Evolutionary conservation across 1,284 basidiomycete genomes (phyloP), one percentile per base, ranked within the genome.

Genomic region (Cerioporus squamosus): DNA sequence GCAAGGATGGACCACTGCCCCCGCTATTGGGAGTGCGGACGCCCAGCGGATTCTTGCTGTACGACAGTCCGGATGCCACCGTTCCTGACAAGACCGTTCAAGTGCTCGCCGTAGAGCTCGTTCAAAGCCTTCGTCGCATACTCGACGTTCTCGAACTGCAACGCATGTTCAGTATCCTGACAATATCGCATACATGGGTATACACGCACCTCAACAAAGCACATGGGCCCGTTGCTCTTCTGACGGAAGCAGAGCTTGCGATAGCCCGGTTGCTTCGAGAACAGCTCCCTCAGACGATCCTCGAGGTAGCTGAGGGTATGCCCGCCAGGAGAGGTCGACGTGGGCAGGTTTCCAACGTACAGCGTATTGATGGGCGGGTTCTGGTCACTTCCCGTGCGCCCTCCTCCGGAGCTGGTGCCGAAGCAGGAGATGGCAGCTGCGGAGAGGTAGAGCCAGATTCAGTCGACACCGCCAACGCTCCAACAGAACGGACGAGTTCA

Each of bases 201-300:
- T 10, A 18, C 22, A 74, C 78, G 51, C 73, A 93, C 91, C 85
- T 95, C 94, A 48, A 95, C 93, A 73, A 98, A 97, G 74, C 95
- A 98, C 96, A 97, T 97, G 4, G 95, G 95, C 1, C 95, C 94
- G 66, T 95, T 96, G 70, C 85, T 92, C 80, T 99, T 99, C 72
- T 97, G 94, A 58, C 95, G 83, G 80, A 95, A 98, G 68, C 91
- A 95, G 66, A 99, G 83, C 68, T 96, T 92, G 57, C 94, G 90
- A 77, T 90, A 99, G 4, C 96, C 96, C 1, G 85, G 83, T 43
- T 88, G 88, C 38, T 81, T 81, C 42, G 83, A 81, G 73, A 99
- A 98, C 46, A 97, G 77, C 38, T 87, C 86, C 58, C 93, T 83
- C 17, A 99, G 80, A 46, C 86, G 88, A 55, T 94, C 93, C 74